Conservation (phyloP, 2,329 filamentous ascomycete species). For the Fusarium acutatum region DNA sequence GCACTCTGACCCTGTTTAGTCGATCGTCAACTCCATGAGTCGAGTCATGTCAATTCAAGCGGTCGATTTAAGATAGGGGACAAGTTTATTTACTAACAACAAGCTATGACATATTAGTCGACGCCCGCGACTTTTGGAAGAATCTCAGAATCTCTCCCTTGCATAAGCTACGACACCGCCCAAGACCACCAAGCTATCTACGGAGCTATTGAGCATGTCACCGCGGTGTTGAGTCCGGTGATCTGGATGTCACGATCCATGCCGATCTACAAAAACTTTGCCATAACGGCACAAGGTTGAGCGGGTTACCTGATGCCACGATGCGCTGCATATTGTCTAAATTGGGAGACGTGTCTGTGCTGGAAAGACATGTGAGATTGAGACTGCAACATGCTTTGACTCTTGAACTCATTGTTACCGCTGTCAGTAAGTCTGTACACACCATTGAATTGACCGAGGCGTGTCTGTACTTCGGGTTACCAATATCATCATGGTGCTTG, state of each 20-base stretch:
- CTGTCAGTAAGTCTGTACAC: background rate
- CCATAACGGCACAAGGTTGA: conserved; percentile 1
- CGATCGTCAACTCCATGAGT: conserved; percentile 14
- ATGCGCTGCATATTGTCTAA: conserved; percentile 13
- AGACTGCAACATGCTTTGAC: conserved; percentile 7
- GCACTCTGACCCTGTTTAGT: conserved; percentile 22
- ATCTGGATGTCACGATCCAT: conserved; percentile 15
- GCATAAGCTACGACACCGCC: conserved; percentile 20
- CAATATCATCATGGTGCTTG: conserved; percentile 1
- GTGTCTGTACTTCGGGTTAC: background rate
- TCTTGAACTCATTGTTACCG: background rate
- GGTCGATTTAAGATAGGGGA: conserved; percentile 18
- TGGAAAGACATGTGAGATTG: background rate
- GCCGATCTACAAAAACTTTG: conserved; percentile 14
- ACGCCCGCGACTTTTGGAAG: conserved; percentile 10
- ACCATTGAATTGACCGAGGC: background rate
- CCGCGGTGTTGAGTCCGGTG: conserved; percentile 1
- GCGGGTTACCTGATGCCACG: conserved; percentile 1
- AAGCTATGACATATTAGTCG: conserved; percentile 21
- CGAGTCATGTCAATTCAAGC: conserved; percentile 3
- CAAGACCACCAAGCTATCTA: conserved; percentile 11
- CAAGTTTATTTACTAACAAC: conserved; percentile 17
- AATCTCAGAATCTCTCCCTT: conserved; percentile 20
- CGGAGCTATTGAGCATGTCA: conserved; percentile 9
- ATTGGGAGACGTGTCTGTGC: conserved; percentile 12